Base-by-base conservation (phyloP, 164 flowering plant genomes). In the Aristolochia contorta region DNA sequence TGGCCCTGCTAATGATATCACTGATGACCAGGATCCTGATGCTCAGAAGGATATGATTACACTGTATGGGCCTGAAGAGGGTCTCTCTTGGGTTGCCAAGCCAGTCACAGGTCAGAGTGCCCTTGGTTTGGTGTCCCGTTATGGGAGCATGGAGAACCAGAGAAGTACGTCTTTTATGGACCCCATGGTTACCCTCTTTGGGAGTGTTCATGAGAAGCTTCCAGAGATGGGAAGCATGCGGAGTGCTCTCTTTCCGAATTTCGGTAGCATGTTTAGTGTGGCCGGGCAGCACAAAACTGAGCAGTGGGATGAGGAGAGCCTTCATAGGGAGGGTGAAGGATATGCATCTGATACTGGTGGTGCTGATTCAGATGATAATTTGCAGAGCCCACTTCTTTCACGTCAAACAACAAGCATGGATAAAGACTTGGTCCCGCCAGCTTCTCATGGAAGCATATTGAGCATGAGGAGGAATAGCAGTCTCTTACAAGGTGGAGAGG, bases 11-110 rank as follows among this genome's bases (percentile, higher is more conserved):
- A 74, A 78, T 68, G 90, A 88, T 18, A 63, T 76, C 53, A 43
- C 61, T 54, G 95, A 82, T 22, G 86, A 72, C 53, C 74, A 79
- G 19, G 85, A 78, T 30, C 68, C 61, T 2, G 46, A 60, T 56
- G 59, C 62, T 49, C 79, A 74, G 14, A 80, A 85, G 62, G 85
- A 77, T 41, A 67, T 72, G 60, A 82, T 89, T 63, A 85, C 68
- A 68, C 66, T 92, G n/a, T 85, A 87, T 70, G 96, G 93, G 37
- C 76, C 95, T 41, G 86, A 84, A 60, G 81, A 67, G 57, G 91
- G 95, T 58, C 86, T 81, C 32, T 85, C 96, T 5, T 92, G 96
- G 96, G 75, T 87, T 68, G 98, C 96, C 46, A 87, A 78, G 63
- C 96, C 96, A 45, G 84, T 85, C 62, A 71, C 79, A 9, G 91